Conservation (phyloP, 2,329 filamentous ascomycete species). For the Colletotrichum karsti region DNA sequence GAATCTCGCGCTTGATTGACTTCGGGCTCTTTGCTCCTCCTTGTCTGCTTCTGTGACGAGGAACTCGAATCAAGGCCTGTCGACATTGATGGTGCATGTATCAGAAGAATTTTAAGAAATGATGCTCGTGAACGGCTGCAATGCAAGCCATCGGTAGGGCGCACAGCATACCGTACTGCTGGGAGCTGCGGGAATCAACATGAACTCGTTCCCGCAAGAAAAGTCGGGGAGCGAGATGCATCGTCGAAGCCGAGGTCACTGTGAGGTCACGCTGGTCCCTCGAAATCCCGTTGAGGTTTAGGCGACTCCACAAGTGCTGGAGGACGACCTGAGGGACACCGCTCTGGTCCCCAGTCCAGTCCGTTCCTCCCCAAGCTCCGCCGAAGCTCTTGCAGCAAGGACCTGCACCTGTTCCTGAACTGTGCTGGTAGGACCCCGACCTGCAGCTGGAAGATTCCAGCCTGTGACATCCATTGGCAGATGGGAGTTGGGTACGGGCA, state of each 20-base stretch:
- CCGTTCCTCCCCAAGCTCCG: slow-evolving; percentile 5
- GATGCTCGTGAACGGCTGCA: too few relatives aligned
- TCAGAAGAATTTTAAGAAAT: too few relatives aligned
- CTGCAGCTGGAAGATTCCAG: background rate
- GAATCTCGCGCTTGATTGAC: too few relatives aligned
- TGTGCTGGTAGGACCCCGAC: background rate
- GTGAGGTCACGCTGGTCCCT: background rate
- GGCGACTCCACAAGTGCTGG: background rate
- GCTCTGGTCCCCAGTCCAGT: background rate
- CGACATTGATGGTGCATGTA: too few relatives aligned
- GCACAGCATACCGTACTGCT: too few relatives aligned
- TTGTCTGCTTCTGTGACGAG: too few relatives aligned
- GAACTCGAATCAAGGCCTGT: too few relatives aligned
- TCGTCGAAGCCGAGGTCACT: slow-evolving; percentile 8
- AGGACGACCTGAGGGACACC: background rate
- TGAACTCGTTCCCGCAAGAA: too few relatives aligned
- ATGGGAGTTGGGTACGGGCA: too few relatives aligned
- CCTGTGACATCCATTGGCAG: background rate
- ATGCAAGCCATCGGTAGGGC: too few relatives aligned
- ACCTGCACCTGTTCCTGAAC: slow-evolving; percentile 1
- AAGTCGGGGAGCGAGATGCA: background rate
- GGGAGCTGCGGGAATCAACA: too few relatives aligned
- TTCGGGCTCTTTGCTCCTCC: too few relatives aligned
- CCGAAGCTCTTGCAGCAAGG: background rate
- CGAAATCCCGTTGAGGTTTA: background rate